phyloP scores from a whole-genome alignment of 768 basidiomycete species.

The Mycena metata region DNA sequence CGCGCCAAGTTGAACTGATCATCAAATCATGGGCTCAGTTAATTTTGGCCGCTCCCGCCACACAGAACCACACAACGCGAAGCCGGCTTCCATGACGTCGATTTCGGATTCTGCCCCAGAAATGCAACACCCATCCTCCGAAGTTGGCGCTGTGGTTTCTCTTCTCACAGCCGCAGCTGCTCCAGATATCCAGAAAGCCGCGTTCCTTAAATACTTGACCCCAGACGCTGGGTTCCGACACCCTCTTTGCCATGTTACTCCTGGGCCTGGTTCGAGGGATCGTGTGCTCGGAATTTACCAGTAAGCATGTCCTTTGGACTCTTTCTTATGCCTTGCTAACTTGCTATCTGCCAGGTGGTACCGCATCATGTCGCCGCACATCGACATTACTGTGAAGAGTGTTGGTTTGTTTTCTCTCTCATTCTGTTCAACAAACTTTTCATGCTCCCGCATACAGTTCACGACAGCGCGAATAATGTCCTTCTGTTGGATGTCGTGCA shows the following conservation, averaged over 20 bases:
- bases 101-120: neutral
- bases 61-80: neutral
- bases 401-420: constrained; percentile 55
- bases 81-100: constrained; percentile 1
- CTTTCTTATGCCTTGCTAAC: no score
- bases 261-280: constrained; percentile 66
- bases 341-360: constrained; percentile 63
- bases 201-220: constrained; percentile 65
- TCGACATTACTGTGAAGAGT: constrained; percentile 55
- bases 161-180: constrained; percentile 62
- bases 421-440: neutral
- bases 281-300: constrained; percentile 70
- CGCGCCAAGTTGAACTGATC: no score
- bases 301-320: constrained; percentile 43
- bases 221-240: constrained; percentile 70
- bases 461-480: constrained; percentile 56
- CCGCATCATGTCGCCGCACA: constrained; percentile 69
- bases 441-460: constrained; percentile 54
- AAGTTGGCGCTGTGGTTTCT: constrained; percentile 60
- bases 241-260: constrained; percentile 65
- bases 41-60: neutral
- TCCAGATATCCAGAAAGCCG: constrained; percentile 62
- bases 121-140: constrained; percentile 71
- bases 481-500: constrained; percentile 69
- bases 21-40: neutral